These are phyloP conservation scores for Nemania bipapillata DNA, from an alignment of 2,329 filamentous ascomycete species.

Conservation along the genomic window DNA sequence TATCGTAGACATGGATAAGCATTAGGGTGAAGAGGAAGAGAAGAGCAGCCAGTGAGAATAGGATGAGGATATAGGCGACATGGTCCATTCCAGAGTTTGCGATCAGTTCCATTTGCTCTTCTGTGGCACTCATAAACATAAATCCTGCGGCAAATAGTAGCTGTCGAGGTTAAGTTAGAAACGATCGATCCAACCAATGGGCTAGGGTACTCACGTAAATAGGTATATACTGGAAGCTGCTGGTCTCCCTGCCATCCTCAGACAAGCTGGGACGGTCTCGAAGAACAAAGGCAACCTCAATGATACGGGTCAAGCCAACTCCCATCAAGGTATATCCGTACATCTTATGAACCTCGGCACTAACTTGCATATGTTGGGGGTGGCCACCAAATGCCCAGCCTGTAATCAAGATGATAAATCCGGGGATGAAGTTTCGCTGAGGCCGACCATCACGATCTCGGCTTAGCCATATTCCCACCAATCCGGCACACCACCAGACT, in stretches of 20 bases:
- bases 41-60: slow-evolving; percentile 90
- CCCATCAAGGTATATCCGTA: slow-evolving; percentile 98
- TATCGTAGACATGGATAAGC: slow-evolving; percentile 84
- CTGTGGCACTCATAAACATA: slow-evolving; percentile 96
- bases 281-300: slow-evolving; percentile 91
- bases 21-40: slow-evolving; percentile 91
- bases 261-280: slow-evolving; percentile 74
- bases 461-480: slow-evolving; percentile 92
- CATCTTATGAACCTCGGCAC: slow-evolving; percentile 84
- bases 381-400: slow-evolving; percentile 96
- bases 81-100: slow-evolving; percentile 80
- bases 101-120: slow-evolving; percentile 90
- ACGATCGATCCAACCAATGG: background rate
- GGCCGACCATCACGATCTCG: slow-evolving; percentile 83
- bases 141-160: slow-evolving; percentile 92
- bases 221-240: slow-evolving; percentile 75
- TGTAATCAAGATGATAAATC: slow-evolving; percentile 88
- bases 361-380: slow-evolving; percentile 83
- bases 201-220: slow-evolving; percentile 69
- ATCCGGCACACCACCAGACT: slow-evolving; percentile 94
- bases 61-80: slow-evolving; percentile 89
- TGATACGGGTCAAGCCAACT: slow-evolving; percentile 82
- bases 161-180: slow-evolving; percentile 58
- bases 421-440: slow-evolving; percentile 92
- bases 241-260: slow-evolving; percentile 74